Conservation (phyloP, 495 filamentous ascomycete species). For the Penicillium roqueforti region DNA sequence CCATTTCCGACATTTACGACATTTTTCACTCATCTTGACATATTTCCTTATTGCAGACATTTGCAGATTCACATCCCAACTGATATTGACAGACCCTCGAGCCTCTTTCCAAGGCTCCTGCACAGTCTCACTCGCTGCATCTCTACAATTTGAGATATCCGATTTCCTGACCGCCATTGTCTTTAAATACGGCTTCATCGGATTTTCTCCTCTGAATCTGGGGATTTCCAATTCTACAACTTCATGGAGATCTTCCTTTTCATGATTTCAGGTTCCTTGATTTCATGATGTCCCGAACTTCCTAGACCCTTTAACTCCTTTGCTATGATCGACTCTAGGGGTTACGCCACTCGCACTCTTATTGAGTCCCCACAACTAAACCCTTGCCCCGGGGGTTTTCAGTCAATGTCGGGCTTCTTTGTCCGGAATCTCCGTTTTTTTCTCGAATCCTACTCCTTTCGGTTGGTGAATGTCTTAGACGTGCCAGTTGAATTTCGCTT, state of each 20-base stretch:
- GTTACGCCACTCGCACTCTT: conserved; percentile 30
- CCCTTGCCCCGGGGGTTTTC: conserved; percentile 20
- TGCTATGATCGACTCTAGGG: conserved; percentile 16
- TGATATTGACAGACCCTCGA: background rate
- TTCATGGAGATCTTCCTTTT: no score
- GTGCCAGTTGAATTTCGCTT: background rate
- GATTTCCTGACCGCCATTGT: conserved; percentile 5
- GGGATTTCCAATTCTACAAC: no score
- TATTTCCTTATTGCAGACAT: no score
- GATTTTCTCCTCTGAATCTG: background rate
- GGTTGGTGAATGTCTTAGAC: background rate
- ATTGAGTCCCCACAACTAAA: conserved; percentile 20
- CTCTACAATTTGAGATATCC: background rate
- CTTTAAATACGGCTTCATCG: background rate
- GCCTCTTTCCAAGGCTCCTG: background rate
- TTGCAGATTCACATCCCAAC: no score
- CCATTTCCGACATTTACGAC: background rate
- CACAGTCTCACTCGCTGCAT: background rate
- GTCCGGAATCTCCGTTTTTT: background rate
- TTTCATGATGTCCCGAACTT: background rate
- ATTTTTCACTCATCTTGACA: no score
- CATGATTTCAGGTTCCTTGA: background rate
- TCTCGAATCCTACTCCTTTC: background rate
- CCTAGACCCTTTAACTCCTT: background rate
- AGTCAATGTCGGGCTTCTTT: background rate